Conservation (phyloP, 1,139 yeast genomes). For the Yamadazyma diddensiae region DNA sequence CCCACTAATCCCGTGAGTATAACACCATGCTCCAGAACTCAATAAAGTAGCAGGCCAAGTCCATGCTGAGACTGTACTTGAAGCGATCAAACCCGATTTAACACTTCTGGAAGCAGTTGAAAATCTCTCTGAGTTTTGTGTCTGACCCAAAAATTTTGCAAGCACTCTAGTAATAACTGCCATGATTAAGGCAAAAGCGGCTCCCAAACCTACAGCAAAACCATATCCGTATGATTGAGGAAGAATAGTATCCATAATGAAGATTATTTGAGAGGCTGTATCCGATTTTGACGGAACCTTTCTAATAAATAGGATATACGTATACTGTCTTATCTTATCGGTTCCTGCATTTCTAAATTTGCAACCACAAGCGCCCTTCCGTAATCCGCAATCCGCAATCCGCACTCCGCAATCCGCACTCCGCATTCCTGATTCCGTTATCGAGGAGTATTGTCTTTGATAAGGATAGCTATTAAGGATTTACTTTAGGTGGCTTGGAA, state of each 20-base stretch:
- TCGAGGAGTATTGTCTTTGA: no score
- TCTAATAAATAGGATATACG: slow-evolving; percentile 2
- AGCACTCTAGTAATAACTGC: slow-evolving; percentile 28
- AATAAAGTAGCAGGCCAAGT: slow-evolving; percentile 41
- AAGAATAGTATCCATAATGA: slow-evolving; percentile 17
- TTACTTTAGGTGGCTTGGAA: no score
- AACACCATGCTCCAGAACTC: slow-evolving; percentile 32
- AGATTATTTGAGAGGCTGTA: no score
- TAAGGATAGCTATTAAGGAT: neutral
- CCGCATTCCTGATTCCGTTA: slow-evolving; percentile 1
- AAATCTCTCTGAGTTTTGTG: slow-evolving; percentile 37
- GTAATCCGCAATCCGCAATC: no score
- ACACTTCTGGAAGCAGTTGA: slow-evolving; percentile 39
- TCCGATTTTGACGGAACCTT: no score
- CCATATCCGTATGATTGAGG: slow-evolving; percentile 34
- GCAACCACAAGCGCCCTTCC: no score
- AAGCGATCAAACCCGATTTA: slow-evolving; percentile 34
- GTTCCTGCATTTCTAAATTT: no score
- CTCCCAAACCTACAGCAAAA: slow-evolving; percentile 37
- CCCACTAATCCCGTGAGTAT: slow-evolving; percentile 41
- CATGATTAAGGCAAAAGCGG: slow-evolving; percentile 39
- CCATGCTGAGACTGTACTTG: slow-evolving; percentile 39
- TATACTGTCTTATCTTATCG: slow-evolving; percentile 1
- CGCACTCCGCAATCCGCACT: no score
- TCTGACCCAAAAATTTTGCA: slow-evolving; percentile 29